Base-by-base conservation (phyloP, 1,139 yeast genomes). In the Candida frijolesensis region DNA sequence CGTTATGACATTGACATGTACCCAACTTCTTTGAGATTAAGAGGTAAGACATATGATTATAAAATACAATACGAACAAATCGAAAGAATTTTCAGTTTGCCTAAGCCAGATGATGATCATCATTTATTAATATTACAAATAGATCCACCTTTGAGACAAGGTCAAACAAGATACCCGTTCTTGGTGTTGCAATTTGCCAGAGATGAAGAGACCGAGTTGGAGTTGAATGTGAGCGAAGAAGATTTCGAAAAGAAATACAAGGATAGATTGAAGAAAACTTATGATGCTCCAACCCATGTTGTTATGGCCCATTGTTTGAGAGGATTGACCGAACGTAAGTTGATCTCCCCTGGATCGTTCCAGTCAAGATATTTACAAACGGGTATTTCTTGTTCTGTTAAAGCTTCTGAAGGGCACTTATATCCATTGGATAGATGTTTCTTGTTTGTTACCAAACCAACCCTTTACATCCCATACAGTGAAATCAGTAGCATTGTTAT, bases 21-120 rank as follows among this genome's bases (percentile, higher is more conserved):
- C 70, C 85, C 90, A 42, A 82, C 84, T 27, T 89, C 96, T 42
- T 82, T 95, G 70, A 85, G 99, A 67, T 79, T 94, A 52, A 85
- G 99, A 64, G 99, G 99, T 68, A 94, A 94, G 71, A 94, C 99
- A 2, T 94, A 95, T 71, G 99, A 94, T 69, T 95, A 94, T 79
- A 95, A 94, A 72, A 82, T 95, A 53, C 97, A 89, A 66, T 94
- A 89, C 71, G 81, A 85, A 63, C 96, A 90, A 65, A 87, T 94
- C 57, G 97, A 92, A 68, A 80, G 97, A 63, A 84, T 94, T 46
- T 94, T 94, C 61, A 84, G 96, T 18, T 78, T 94, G 57, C 99
- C 99, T 35, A 91, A 91, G 65, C 92, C 96, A 0, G 99, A 95
- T 67, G 97, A 91, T 55, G 78, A 89, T 46, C 96, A 94, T 66